Base-by-base conservation (phyloP, 202 grass and related monocot genomes). In the Carex arenaria region DNA sequence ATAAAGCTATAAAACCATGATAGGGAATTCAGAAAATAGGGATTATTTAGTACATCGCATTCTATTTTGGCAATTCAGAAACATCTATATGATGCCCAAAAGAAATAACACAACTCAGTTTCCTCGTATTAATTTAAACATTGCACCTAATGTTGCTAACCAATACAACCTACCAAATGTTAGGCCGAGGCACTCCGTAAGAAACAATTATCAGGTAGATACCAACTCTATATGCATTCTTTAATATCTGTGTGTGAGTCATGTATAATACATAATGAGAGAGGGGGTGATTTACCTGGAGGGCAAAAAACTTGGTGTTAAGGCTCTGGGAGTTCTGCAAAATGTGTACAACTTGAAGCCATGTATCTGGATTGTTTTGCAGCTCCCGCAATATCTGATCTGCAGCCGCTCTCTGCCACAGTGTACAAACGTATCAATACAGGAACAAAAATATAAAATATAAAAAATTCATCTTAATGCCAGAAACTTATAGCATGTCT, bases 261-360 rank as follows among this genome's bases (percentile, higher is more conserved):
- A 42, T 73, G 70, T 52, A 67, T 38, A 38, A 38, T 67, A 40
- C 64, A 40, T 67, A 67, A 40, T 40, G 64, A 61, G 56, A 61
- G 53, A 22, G 47, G 5, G 19, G 12, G 18, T 31, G 79, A 87
- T 91, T 91, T 90, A 99, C 96, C 90, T 99, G 96, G 28, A 99
- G 91, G n/a, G 93, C 93, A 82, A 96, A 99, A 83, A 99, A 99
- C 61, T 99, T 99, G 75, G 96, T 96, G 87, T 99, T 99, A 64
- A 99, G 82, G 84, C 91, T 94, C 74, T 96, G 93, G 2, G 96
- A 96, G 72, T 99, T 94, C 78, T 96, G 93, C 67, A 99, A 83
- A 85, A 99, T 96, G 87, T 99, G 93, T 34, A 99, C 96, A 10
- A 99, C 96, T 87, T 99, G 96, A 40, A 99, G 83, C 96, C 96